Conservation (phyloP, 1,284 basidiomycete species). For the Pterulicium gracile region DNA sequence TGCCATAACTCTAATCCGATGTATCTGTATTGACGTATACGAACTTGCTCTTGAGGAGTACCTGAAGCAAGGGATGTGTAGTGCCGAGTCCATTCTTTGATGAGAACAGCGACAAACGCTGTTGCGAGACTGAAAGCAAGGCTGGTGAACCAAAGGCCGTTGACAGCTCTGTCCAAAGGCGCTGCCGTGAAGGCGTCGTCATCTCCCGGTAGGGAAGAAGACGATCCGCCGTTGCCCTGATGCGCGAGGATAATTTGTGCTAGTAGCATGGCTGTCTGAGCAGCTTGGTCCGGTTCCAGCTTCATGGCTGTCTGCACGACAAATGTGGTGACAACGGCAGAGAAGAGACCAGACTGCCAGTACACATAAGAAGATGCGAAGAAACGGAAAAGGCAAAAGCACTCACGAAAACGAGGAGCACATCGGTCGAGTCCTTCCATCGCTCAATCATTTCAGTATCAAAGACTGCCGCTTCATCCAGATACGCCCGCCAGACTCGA, state of each 20-base stretch:
- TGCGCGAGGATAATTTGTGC: not conserved
- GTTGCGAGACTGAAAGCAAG: not conserved
- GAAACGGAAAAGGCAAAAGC: not conserved
- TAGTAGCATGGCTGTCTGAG: not conserved
- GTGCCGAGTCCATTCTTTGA: conserved; percentile 1
- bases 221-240: not conserved
- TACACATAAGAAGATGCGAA: not conserved
- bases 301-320: not conserved
- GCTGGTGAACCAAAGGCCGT: not conserved
- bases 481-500: not conserved
- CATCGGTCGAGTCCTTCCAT: not conserved
- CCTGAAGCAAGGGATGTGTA: not conserved
- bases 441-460: not conserved
- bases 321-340: not conserved
- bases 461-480: not conserved
- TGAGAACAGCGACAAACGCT: not conserved
- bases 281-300: not conserved
- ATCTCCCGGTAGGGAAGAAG: not conserved
- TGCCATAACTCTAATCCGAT: not conserved
- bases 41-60: not conserved
- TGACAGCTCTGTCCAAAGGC: not conserved
- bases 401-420: not conserved
- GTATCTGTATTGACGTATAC: not conserved
- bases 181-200: not conserved
- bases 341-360: not conserved